phyloP scores from a whole-genome alignment of 2,329 filamentous ascomycete species.

The Trichophyton benhamiae region DNA sequence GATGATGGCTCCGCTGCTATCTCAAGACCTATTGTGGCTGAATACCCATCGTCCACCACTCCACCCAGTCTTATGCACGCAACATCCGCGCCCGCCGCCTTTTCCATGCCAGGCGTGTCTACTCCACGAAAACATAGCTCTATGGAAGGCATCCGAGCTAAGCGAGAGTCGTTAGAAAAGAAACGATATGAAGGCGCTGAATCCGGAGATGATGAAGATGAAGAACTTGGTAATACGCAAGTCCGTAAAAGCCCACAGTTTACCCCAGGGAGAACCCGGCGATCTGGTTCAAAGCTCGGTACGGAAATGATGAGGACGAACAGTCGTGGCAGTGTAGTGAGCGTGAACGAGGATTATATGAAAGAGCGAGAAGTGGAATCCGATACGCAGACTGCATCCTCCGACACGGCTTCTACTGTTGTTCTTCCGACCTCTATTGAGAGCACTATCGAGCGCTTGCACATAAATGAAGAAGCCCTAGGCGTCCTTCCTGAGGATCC shows the following conservation, averaged over 20 bases:
- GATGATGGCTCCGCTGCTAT: constrained; percentile 36
- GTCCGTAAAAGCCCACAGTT: constrained; percentile 40
- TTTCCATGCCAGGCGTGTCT: constrained; percentile 40
- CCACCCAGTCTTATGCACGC: constrained; percentile 47
- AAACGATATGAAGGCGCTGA: constrained; percentile 63
- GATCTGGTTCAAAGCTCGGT: constrained; percentile 76
- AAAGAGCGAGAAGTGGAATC: constrained; percentile 17
- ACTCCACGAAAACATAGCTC: constrained; percentile 53
- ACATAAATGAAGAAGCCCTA: constrained; percentile 26
- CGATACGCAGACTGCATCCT: constrained; percentile 16
- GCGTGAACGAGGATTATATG: constrained; percentile 29
- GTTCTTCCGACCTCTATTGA: constrained; percentile 15
- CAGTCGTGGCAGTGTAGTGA: constrained; percentile 68
- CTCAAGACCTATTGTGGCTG: constrained; percentile 7
- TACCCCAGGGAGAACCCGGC: constrained; percentile 30
- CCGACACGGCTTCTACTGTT: constrained; percentile 6
- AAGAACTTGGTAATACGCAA: constrained; percentile 58
- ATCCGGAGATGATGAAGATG: constrained; percentile 89
- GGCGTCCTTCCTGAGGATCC: constrained; percentile 20
- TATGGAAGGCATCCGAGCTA: constrained; percentile 60
- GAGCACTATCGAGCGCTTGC: constrained; percentile 23
- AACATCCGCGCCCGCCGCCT: constrained; percentile 52
- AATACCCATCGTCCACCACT: constrained; percentile 20
- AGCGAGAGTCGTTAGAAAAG: constrained; percentile 63
- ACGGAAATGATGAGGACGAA: constrained; percentile 98